Evolutionary conservation across 2,329 filamentous ascomycete genomes (phyloP).

Genomic region (Clonostachys rosea): DNA sequence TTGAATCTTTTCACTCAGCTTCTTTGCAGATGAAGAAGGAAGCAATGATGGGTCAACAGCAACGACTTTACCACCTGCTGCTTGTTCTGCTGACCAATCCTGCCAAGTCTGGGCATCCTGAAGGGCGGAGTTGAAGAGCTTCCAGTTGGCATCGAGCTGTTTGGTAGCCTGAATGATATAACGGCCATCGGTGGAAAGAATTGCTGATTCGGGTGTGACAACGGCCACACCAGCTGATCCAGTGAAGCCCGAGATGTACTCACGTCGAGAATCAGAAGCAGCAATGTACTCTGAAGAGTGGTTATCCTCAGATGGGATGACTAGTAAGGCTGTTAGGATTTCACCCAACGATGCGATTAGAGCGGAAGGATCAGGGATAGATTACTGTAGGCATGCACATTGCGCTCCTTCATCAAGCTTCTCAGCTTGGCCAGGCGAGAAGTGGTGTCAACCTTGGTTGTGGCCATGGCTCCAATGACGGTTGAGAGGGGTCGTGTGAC

Average conservation of each 20-base stretch:
- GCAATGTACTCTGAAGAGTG: constrained; percentile 98
- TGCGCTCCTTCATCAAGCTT: constrained; percentile 79
- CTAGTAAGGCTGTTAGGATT: constrained; percentile 37
- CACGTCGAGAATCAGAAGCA: constrained; percentile 85
- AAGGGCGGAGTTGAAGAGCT: constrained; percentile 84
- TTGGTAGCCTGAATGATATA: constrained; percentile 97
- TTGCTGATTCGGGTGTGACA: constrained; percentile 79
- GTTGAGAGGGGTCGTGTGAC: constrained; percentile 1
- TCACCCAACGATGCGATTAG: constrained; percentile 5
- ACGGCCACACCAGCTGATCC: constrained; percentile 93
- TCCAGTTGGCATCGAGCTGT: constrained; percentile 90
- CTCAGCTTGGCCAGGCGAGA: constrained; percentile 72
- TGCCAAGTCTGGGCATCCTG: constrained; percentile 96
- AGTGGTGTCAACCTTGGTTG: constrained; percentile 62
- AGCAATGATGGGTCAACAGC: constrained; percentile 89
- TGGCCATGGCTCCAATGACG: constrained; percentile 1
- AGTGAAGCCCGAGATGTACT: constrained; percentile 89
- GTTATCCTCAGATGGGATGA: constrained; percentile 94
- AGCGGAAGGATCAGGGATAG: constrained; percentile 3
- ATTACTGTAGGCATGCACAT: constrained; percentile 89
- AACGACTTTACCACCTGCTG: constrained; percentile 80
- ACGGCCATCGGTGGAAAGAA: constrained; percentile 88
- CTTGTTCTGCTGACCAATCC: constrained; percentile 87
- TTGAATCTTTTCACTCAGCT: constrained; percentile 80
- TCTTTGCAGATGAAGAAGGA: constrained; percentile 58